A percentile compares a stretch with the other conserved stretches of the same genome.
Evolutionary conservation across 2,329 filamentous ascomycete genomes (phyloP).

Genomic region (Podosphaera fusca): DNA sequence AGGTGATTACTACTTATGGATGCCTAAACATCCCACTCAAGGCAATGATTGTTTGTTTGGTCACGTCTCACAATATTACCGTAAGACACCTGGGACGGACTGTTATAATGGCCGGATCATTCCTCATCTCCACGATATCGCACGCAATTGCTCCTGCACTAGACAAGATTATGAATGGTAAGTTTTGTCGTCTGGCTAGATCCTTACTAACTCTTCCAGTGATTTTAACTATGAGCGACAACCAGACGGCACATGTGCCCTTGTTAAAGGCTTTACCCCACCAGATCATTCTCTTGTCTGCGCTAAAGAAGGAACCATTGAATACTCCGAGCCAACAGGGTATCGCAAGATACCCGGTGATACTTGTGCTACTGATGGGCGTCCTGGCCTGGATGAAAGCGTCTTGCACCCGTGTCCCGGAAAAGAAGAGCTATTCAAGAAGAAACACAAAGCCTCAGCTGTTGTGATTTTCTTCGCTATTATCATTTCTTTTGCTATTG

Average conservation of each 20-base stretch:
- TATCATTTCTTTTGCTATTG: conserved; percentile 47
- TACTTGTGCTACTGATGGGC: conserved; percentile 46
- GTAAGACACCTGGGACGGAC: conserved; percentile 55
- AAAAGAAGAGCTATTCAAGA: conserved; percentile 61
- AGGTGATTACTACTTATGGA: conserved; percentile 69
- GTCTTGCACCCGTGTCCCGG: conserved; percentile 44
- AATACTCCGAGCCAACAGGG: conserved; percentile 68
- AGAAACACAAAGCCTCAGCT: conserved; percentile 47
- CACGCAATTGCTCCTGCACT: conserved; percentile 59
- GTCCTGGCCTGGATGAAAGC: conserved; percentile 45
- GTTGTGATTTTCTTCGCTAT: conserved; percentile 70
- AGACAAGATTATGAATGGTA: conserved; percentile 83
- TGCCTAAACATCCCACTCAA: conserved; percentile 59
- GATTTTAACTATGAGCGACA: conserved; percentile 85
- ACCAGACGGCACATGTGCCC: conserved; percentile 49
- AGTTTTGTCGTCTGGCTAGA: conserved; percentile 15
- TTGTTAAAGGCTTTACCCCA: conserved; percentile 51
- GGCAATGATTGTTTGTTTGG: conserved; percentile 75
- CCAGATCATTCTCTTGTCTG: conserved; percentile 35
- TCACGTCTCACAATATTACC: conserved; percentile 69
- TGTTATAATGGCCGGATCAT: conserved; percentile 68
- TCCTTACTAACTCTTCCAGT: conserved; percentile 22
- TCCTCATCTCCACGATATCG: conserved; percentile 44
- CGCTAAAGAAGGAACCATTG: conserved; percentile 34
- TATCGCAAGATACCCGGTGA: conserved; percentile 79